Evolutionary conservation across 257 asterid species (phyloP).

Genomic region (Jacaranda copaia): DNA sequence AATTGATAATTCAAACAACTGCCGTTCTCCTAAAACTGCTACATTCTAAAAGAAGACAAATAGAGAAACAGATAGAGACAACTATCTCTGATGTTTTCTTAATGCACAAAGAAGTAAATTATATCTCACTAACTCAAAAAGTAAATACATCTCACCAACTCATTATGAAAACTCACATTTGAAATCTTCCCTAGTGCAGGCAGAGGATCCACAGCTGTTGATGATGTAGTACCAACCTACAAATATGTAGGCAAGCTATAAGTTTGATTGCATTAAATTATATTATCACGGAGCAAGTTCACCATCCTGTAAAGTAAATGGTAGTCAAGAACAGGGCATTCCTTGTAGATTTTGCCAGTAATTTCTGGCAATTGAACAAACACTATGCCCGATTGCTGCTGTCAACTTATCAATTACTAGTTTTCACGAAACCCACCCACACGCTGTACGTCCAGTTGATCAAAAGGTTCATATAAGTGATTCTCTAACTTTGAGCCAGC

Average conservation of each 20-base stretch:
- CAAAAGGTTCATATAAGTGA: neutral
- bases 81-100: neutral
- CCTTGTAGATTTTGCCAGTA: neutral
- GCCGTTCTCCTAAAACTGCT: neutral
- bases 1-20: neutral
- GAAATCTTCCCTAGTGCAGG: constrained; percentile 69
- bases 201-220: constrained; percentile 96
- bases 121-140: neutral
- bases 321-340: constrained; percentile 6
- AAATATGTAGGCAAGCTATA: constrained; percentile 32
- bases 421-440: neutral
- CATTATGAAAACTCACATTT: constrained; percentile 55
- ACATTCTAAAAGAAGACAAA: neutral
- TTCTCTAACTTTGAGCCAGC: neutral
- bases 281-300: neutral
- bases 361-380: no score
- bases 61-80: neutral
- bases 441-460: constrained; percentile 1
- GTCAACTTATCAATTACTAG: neutral
- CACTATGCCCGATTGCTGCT: no score
- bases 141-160: no score
- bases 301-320: neutral
- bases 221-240: constrained; percentile 95
- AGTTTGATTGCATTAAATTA: neutral
- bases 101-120: neutral